Evolutionary conservation across 345 rosid species (phyloP), one percentile per base, ranked within the genome.

Genomic region (Hypericum perforatum): DNA sequence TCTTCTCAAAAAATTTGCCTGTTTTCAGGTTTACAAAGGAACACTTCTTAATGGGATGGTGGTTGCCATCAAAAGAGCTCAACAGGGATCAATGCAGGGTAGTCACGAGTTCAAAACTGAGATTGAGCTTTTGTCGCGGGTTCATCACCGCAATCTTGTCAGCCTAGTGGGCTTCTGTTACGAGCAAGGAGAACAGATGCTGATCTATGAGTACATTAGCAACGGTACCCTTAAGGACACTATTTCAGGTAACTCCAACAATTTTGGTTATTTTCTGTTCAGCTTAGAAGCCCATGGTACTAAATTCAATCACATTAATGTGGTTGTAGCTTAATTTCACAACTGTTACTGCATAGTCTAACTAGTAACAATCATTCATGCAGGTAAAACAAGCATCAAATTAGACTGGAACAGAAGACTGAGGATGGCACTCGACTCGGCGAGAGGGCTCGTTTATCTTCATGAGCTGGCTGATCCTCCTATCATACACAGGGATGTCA

Each of bases 381-480:
- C 78, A 92, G 98, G 95, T 43, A 83, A 75, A 71, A 64, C 75
- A 6, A 94, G 95, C 39, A 89, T 89, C 61, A 73, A 74, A 63
- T 43, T 94, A 52, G 97, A 78, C n/a, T 94, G 99, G 99, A 9
- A 62, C 40, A 70, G 86, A 63, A 77, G 97, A 62, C 92, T 89
- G 8, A 82, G 70, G 73, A 67, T 89, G 61, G 74, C 87, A 39
- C 80, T 82, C 58, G 97, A 84, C 37, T 69, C 97, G 52, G 94
- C 89, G 5, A 85, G 80, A 63, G 97, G 99, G 3, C 53, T 89
- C 14, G 78, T 86, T 32, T 94, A 86, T 77, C 80, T 89, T 55
- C 99, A 94, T 39, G 97, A 94, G 70, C 89, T 82, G 43, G 99
- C 95, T 16, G 70, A 84, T 64, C 99, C 97, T 67, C 97, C 97